These are phyloP conservation scores for Beauveria brongniartii DNA, from an alignment of 2,329 filamentous ascomycete genomes.

Conservation along the genomic window DNA sequence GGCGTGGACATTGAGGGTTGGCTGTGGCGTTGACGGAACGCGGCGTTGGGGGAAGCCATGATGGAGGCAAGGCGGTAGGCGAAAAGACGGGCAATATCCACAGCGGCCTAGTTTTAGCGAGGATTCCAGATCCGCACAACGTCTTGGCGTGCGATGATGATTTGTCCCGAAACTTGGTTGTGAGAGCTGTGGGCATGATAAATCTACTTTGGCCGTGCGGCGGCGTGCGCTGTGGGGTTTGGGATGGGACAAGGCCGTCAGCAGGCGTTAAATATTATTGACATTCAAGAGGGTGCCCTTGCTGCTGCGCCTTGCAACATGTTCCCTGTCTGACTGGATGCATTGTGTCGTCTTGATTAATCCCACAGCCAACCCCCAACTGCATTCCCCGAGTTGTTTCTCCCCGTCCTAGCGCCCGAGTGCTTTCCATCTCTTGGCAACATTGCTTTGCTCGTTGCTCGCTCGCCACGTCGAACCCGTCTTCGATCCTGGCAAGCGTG, in stretches of 20 bases:
- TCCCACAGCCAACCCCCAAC: not conserved
- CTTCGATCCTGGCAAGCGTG: not conserved
- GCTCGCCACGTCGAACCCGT: not conserved
- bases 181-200: not conserved
- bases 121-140: not conserved
- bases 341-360: not conserved
- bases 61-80: not conserved
- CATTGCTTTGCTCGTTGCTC: not conserved
- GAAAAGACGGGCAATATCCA: no score
- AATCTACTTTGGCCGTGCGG: not conserved
- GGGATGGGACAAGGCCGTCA: not conserved
- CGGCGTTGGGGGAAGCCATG: constrained; percentile 1
- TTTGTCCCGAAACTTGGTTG: not conserved
- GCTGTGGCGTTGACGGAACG: constrained; percentile 7
- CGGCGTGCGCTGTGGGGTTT: not conserved
- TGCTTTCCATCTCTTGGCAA: not conserved
- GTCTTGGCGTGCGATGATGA: not conserved
- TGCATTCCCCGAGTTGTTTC: not conserved
- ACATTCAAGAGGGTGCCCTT: not conserved
- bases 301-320: constrained; percentile 5
- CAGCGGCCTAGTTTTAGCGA: not conserved
- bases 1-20: constrained; percentile 5
- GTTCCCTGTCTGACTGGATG: not conserved
- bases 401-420: not conserved
- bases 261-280: not conserved